A percentile compares a stretch with the other conserved stretches of the same genome.
Conservation (phyloP, 1,284 basidiomycete genomes). For the Malassezia brasiliensis region DNA sequence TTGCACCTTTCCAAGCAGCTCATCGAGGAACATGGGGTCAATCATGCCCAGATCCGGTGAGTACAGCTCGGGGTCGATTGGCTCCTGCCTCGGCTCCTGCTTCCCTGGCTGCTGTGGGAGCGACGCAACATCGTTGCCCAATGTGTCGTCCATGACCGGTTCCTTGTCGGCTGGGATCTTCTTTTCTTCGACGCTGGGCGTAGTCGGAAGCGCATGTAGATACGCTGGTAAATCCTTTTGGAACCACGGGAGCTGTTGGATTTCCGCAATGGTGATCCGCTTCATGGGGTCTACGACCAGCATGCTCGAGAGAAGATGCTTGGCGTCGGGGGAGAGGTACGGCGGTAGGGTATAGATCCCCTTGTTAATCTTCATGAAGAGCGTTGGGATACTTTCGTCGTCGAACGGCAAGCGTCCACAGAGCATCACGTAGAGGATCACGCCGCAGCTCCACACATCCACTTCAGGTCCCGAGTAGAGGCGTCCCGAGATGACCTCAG, state of each 20-base stretch:
- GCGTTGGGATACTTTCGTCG: constrained; percentile 46
- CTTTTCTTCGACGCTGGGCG: constrained; percentile 52
- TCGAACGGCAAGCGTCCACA: constrained; percentile 46
- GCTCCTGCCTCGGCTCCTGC: not conserved
- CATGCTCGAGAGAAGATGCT: constrained; percentile 43
- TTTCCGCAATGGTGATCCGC: constrained; percentile 45
- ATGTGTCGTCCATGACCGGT: constrained; percentile 17
- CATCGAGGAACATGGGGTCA: constrained; percentile 77
- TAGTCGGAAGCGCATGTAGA: constrained; percentile 63
- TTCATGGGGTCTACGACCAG: constrained; percentile 47
- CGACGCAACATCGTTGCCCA: not conserved
- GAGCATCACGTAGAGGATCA: constrained; percentile 48
- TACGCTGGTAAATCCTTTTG: constrained; percentile 42
- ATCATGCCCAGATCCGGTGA: constrained; percentile 63
- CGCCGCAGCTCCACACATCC: constrained; percentile 48
- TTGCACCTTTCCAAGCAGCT: constrained; percentile 64
- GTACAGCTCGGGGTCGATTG: constrained; percentile 7
- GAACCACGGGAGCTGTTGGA: constrained; percentile 45
- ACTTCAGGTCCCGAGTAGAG: constrained; percentile 48
- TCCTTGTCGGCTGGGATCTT: constrained; percentile 14
- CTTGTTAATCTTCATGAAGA: constrained; percentile 48
- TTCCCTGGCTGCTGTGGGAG: not conserved
- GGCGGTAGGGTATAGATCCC: constrained; percentile 44
- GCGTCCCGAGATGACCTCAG: constrained; percentile 44
- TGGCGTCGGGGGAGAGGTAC: constrained; percentile 40